Evolutionary conservation across 306 rosid species (phyloP), one percentile per base, ranked within the genome.

Genomic region (Amphicarpaea edgeworthii): DNA sequence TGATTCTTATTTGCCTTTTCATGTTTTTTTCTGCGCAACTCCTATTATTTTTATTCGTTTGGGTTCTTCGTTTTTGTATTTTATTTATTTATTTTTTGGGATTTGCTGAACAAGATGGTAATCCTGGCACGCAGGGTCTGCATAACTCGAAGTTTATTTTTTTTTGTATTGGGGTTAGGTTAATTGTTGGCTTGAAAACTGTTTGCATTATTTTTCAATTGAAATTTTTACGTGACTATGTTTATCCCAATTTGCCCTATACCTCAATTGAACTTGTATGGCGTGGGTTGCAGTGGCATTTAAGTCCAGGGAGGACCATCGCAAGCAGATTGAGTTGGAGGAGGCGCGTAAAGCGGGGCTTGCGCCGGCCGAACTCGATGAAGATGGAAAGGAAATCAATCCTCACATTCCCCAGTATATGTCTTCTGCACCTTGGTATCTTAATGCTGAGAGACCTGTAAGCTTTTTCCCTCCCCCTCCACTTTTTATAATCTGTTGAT

Each of bases 341-440:
- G 80, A 76, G 26, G 80, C 80, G 0, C 74, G 68, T 17, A 76
- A 76, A 17, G 73, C 80, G 0, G 80, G 80, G 37, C 74, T 76
- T 76, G 80, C 80, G 0, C 80, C 80, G 0, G 74, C 80, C 41
- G 80, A 66, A 23, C 23, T 76, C 2, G 80, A 65, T 54, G 80
- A 76, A 66, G 80, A 76, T 76, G 80, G 74, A 0, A 76, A 76
- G 37, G 80, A 76, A 66, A 76, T 76, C 57, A 76, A 76, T 3
- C 80, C 80, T 2, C 80, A 75, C 24, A 75, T 63, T 63, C 79
- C 79, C 1, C 72, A 75, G 64, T 75, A 34, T 63, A 75, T 75
- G 70, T 37, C 79, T 8, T 47, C 51, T 63, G 72, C 63, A 9
- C 72, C 79, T 20, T 75, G 79, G 72, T 63, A 75, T 75, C 72